Base-by-base conservation (phyloP, 345 rosid species). In the Bretschneidera sinensis region DNA sequence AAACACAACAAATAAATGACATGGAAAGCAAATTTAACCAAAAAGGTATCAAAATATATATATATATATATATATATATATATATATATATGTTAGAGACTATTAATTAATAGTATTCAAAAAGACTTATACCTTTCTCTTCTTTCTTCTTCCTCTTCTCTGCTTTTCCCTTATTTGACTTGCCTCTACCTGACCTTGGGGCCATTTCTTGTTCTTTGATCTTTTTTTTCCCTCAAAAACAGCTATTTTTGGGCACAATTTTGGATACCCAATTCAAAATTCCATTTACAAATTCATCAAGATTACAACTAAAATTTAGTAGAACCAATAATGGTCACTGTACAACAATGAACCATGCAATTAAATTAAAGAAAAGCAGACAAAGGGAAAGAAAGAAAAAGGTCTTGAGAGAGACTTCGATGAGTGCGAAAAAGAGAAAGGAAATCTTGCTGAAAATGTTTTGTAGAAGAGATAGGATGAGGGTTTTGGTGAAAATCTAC, bases 61-160 rank as follows among this genome's bases (percentile, higher is more conserved):
- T 7, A 39, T 39, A 19, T 5, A 14, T 18, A 50, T n/a, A 0
- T 10, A 43, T 2, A n/a, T n/a, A n/a, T n/a, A n/a, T n/a, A n/a
- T n/a, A n/a, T n/a, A n/a, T n/a, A n/a, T n/a, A n/a, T n/a, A n/a
- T n/a, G n/a, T n/a, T n/a, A n/a, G n/a, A n/a, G n/a, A n/a, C n/a
- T n/a, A n/a, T n/a, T n/a, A n/a, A n/a, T n/a, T n/a, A n/a, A n/a
- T n/a, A n/a, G n/a, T n/a, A n/a, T n/a, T n/a, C n/a, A n/a, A n/a
- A n/a, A n/a, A n/a, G n/a, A n/a, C n/a, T n/a, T n/a, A n/a, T 54
- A 80, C 88, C 74, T 75, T 79, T 81, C 65, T 83, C 88, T 56
- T 80, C 85, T 62, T 75, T 85, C n/a, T 73, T 83, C 73, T 61
- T 85, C 71, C 74, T 85, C 80, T 77, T 81, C 48, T 83, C 91